Evolutionary conservation across 1,284 basidiomycete genomes (phyloP).

Genomic region (Pholiota adiposa): DNA sequence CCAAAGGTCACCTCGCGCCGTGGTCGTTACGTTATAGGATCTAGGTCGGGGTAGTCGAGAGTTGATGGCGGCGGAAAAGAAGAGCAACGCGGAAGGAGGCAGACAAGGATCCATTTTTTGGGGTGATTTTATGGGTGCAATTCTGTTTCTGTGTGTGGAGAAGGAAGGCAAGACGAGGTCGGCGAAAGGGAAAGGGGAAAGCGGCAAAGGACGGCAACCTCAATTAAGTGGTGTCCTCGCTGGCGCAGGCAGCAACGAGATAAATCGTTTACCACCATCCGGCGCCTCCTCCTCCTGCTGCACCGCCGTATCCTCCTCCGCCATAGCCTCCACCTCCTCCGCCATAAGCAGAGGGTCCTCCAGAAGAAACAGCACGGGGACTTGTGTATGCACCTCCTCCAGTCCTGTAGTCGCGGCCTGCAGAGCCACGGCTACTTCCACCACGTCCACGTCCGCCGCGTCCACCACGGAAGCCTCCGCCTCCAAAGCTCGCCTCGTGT

Average conservation of each 20-base stretch:
- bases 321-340: slow-evolving; percentile 28
- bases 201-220: not conserved
- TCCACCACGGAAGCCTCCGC: slow-evolving; percentile 66
- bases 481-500: slow-evolving; percentile 80
- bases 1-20: slow-evolving; percentile 9
- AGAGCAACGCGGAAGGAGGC: slow-evolving; percentile 15
- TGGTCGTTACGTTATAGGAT: slow-evolving; percentile 31
- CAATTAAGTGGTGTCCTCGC: not conserved
- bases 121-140: slow-evolving; percentile 22
- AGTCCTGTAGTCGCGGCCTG: slow-evolving; percentile 45
- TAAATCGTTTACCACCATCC: slow-evolving; percentile 47
- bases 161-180: not conserved
- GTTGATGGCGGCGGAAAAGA: slow-evolving; percentile 22
- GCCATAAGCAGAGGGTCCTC: slow-evolving; percentile 24
- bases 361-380: slow-evolving; percentile 25
- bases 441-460: slow-evolving; percentile 50
- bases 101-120: slow-evolving; percentile 25
- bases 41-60: slow-evolving; percentile 38
- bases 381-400: slow-evolving; percentile 32
- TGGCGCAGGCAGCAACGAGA: slow-evolving; percentile 1
- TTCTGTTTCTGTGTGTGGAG: slow-evolving; percentile 32
- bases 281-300: slow-evolving; percentile 32
- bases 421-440: slow-evolving; percentile 45
- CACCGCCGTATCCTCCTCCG: slow-evolving; percentile 40
- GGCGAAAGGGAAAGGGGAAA: slow-evolving; percentile 14